phyloP scores from a whole-genome alignment of 257 asterid genomes.

The Plantago ovata region DNA sequence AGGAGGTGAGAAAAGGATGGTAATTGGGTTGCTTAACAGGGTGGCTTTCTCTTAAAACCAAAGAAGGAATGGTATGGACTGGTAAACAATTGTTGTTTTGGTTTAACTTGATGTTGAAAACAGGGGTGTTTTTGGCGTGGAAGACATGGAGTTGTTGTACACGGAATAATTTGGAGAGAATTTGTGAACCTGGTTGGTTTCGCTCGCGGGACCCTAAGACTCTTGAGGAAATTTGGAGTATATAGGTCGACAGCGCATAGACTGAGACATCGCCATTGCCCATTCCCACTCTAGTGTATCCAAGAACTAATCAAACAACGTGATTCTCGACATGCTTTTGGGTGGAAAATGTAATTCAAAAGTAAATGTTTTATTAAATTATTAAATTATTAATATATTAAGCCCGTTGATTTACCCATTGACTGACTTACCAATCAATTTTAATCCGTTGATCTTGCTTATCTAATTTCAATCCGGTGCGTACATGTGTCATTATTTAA shows the following conservation, averaged over 20 bases:
- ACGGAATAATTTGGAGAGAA: conserved; percentile 2
- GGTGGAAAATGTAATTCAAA: too few relatives aligned
- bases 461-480: too few relatives aligned
- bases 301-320: not conserved
- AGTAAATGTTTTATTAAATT: too few relatives aligned
- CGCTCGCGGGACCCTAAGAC: not conserved
- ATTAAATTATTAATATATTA: too few relatives aligned
- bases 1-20: conserved; percentile 16
- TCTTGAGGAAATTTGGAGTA: not conserved
- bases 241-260: not conserved
- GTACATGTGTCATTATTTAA: too few relatives aligned
- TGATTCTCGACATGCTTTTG: too few relatives aligned
- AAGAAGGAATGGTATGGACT: conserved; percentile 14
- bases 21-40: conserved; percentile 28
- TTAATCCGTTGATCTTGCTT: too few relatives aligned
- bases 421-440: too few relatives aligned
- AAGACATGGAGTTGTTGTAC: not conserved
- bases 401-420: too few relatives aligned
- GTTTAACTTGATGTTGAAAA: not conserved
- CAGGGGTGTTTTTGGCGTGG: conserved; percentile 11
- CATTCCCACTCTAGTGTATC: not conserved
- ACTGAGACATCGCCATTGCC: not conserved
- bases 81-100: not conserved
- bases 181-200: conserved; percentile 13
- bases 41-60: conserved; percentile 30